phyloP scores from a whole-genome alignment of 1,284 basidiomycete genomes.

The Ceratobasidium sp. region DNA sequence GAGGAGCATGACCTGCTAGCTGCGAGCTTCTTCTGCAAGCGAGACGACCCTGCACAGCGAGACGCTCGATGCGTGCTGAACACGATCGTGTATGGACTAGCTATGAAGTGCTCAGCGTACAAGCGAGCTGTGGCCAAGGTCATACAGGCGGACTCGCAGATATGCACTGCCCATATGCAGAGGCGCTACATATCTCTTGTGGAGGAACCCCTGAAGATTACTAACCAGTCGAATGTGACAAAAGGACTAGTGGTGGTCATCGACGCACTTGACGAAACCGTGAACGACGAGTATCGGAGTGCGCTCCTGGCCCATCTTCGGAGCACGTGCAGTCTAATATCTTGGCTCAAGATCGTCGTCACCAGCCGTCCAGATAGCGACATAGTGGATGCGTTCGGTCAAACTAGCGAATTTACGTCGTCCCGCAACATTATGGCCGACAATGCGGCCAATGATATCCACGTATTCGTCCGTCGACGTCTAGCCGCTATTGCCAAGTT shows the following conservation, averaged over 20 bases:
- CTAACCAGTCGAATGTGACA: not conserved
- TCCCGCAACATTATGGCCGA: not conserved
- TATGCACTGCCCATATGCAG: not conserved
- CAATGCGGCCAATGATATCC: not conserved
- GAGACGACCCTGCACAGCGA: slow-evolving; percentile 43
- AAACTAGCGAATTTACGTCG: too few relatives aligned
- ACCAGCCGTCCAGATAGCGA: slow-evolving; percentile 17
- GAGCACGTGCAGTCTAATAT: not conserved
- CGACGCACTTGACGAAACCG: slow-evolving; percentile 42
- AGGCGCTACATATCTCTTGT: not conserved
- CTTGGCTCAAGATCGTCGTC: slow-evolving; percentile 7
- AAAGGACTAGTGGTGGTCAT: slow-evolving; percentile 3
- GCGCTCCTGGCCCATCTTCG: not conserved
- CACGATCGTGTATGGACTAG: slow-evolving; percentile 30
- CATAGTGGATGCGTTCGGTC: not conserved
- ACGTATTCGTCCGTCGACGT: not conserved
- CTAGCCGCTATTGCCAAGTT: not conserved
- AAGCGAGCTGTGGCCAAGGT: not conserved
- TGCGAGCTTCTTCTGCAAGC: slow-evolving; percentile 56
- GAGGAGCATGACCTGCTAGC: slow-evolving; percentile 50
- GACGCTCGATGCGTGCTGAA: slow-evolving; percentile 25
- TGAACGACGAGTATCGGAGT: not conserved
- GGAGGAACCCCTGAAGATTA: not conserved
- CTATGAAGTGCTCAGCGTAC: not conserved
- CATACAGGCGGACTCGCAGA: not conserved